These are phyloP conservation scores for Penicillium sp. DNA, from an alignment of 2,329 filamentous ascomycete species.

Conservation along the genomic window DNA sequence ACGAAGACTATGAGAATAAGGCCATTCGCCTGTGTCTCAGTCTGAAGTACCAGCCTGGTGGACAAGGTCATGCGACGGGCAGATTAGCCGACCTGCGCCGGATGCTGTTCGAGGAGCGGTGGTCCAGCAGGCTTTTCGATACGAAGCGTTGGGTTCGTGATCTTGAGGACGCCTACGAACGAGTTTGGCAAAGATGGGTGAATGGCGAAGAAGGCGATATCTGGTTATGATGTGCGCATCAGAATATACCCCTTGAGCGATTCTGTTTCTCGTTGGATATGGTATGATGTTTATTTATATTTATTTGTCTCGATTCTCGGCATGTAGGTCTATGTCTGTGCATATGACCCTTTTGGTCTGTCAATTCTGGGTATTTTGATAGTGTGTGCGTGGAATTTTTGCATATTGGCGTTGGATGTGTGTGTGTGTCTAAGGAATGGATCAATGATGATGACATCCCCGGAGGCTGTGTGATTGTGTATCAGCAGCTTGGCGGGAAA, in stretches of 20 bases:
- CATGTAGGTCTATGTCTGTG: too few relatives aligned
- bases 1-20: slow-evolving; percentile 74
- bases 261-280: too few relatives aligned
- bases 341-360: too few relatives aligned
- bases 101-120: slow-evolving; percentile 73
- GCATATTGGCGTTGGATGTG: too few relatives aligned
- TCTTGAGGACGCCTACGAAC: slow-evolving; percentile 76
- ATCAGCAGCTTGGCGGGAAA: too few relatives aligned
- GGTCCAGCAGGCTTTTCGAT: slow-evolving; percentile 81
- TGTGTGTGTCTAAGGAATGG: too few relatives aligned
- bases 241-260: slow-evolving; percentile 33
- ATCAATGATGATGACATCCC: too few relatives aligned
- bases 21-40: slow-evolving; percentile 60
- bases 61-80: slow-evolving; percentile 44
- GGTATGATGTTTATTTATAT: too few relatives aligned
- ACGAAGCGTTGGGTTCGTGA: slow-evolving; percentile 84
- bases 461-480: too few relatives aligned
- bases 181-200: slow-evolving; percentile 87
- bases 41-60: slow-evolving; percentile 52
- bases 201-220: slow-evolving; percentile 83
- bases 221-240: slow-evolving; percentile 53
- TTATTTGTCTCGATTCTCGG: too few relatives aligned
- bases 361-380: too few relatives aligned
- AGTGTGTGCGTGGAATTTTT: too few relatives aligned
- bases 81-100: slow-evolving; percentile 68